Base-by-base conservation (phyloP, 139 green algal species). In the Chlorella vulgaris region DNA sequence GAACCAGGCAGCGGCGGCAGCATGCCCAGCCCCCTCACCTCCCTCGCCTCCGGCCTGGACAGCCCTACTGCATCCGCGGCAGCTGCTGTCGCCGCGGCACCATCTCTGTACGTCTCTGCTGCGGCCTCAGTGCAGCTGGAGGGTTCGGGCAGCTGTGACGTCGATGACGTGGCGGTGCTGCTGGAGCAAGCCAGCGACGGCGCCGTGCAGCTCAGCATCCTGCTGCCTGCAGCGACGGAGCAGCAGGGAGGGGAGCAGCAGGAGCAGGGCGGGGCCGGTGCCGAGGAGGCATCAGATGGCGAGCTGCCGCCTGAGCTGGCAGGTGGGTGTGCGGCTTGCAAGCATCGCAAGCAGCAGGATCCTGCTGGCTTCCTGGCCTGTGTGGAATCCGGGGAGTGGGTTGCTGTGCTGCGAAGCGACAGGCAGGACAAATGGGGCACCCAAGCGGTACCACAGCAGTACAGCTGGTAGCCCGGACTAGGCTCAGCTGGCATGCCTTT, bases 161-260 rank as follows among this genome's bases (percentile, higher is more conserved):
- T 21, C 36, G 38, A 73, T 55, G 74, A 71, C 6, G 74, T 81
- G 74, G 74, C 73, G 33, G 73, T 79, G 7, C 53, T 79, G 73
- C 73, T 79, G 51, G 73, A 79, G 36, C 19, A 24, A 4, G 28
- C 21, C 10, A 2, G 15, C 28, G 53, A 51, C 18, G 73, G 26
- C 1, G 8, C 53, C 3, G 73, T 79, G 1, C 73, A 69, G 73
- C 73, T 79, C 22, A 53, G 33, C 73, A 79, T 79, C 53, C 73
- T 79, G 73, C 53, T 79, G 73, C 73, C 73, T 13, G 73, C 73
- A 26, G 70, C 31, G 5, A 33, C 31, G 8, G 70, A 78, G 50
- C 42, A n/a, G 18, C 40, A 77, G 31, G 29, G 31, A 2, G 43
- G 15, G 71, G 50, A 8, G 0, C 42, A 10, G 22, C 42, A 2